phyloP scores from a whole-genome alignment of 2,329 filamentous ascomycete species.

The Leptodontidium sp. region DNA sequence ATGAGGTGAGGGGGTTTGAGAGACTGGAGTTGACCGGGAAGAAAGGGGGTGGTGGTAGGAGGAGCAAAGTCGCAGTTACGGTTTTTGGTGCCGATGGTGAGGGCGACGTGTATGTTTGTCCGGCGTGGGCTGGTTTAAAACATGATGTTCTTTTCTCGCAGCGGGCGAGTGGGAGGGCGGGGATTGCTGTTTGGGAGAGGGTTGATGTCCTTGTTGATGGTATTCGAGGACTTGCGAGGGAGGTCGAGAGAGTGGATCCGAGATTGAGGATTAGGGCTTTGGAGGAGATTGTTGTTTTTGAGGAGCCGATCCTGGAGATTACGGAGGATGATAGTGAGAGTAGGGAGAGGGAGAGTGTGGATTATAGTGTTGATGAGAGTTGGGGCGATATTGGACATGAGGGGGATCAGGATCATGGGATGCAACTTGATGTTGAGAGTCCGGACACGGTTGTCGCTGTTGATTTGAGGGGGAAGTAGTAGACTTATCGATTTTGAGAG shows the following conservation, averaged over 20 bases:
- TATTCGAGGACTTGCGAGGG: constrained; percentile 37
- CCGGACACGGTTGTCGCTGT: constrained; percentile 42
- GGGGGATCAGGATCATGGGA: constrained; percentile 25
- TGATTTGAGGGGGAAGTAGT: constrained; percentile 14
- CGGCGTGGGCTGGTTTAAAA: constrained; percentile 38
- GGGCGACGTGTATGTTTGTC: constrained; percentile 35
- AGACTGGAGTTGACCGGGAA: background rate
- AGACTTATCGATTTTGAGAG: background rate
- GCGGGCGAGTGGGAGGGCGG: constrained; percentile 36
- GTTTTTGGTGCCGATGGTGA: constrained; percentile 37
- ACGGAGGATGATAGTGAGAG: constrained; percentile 18
- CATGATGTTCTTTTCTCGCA: constrained; percentile 41
- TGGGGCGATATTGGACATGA: constrained; percentile 9
- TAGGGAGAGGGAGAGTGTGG: constrained; percentile 22
- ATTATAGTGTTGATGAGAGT: constrained; percentile 16
- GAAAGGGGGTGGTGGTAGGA: background rate
- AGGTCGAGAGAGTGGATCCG: constrained; percentile 33
- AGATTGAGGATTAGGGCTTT: constrained; percentile 33
- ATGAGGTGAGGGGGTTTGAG: constrained; percentile 32
- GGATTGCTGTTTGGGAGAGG: constrained; percentile 38
- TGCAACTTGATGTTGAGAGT: constrained; percentile 43
- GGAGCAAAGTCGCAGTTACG: constrained; percentile 38
- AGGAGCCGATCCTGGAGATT: constrained; percentile 11
- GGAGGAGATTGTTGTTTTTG: constrained; percentile 36
- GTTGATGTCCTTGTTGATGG: constrained; percentile 39